Evolutionary conservation across 2,329 filamentous ascomycete genomes (phyloP).

Genomic region (Botryosphaeria dothidea): DNA sequence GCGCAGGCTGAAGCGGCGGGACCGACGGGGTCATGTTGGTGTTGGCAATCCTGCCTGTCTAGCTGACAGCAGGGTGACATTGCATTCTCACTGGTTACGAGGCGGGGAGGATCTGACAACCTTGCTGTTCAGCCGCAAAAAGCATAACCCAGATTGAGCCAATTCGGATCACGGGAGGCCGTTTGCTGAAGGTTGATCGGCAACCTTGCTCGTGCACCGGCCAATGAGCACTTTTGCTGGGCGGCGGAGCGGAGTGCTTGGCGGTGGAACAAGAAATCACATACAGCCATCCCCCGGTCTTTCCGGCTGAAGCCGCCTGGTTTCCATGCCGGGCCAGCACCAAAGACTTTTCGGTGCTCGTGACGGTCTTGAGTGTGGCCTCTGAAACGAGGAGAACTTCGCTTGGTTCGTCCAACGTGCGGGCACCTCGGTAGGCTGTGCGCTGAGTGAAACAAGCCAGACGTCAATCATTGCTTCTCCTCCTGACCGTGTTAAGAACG

Average conservation of each 20-base stretch:
- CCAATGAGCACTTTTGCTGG: neutral
- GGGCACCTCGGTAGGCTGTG: constrained; percentile 15
- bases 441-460: constrained; percentile 11
- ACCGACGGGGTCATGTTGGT: neutral
- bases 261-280: neutral
- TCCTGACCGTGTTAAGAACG: neutral
- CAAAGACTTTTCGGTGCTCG: neutral
- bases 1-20: neutral
- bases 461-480: neutral
- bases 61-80: neutral
- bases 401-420: neutral
- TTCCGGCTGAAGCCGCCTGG: neutral
- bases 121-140: neutral
- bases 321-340: neutral
- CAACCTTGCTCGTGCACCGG: neutral
- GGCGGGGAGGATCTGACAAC: neutral
- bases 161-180: neutral
- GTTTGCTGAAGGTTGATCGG: constrained; percentile 4
- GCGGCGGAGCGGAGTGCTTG: constrained; percentile 6
- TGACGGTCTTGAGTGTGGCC: neutral
- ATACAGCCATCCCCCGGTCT: neutral
- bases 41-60: neutral
- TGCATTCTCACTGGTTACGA: neutral
- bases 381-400: neutral
- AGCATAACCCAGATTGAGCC: neutral